Evolutionary conservation across 179 eudicot species (phyloP), one percentile per base, ranked within the genome.

Genomic region (Patellifolia procumbens): DNA sequence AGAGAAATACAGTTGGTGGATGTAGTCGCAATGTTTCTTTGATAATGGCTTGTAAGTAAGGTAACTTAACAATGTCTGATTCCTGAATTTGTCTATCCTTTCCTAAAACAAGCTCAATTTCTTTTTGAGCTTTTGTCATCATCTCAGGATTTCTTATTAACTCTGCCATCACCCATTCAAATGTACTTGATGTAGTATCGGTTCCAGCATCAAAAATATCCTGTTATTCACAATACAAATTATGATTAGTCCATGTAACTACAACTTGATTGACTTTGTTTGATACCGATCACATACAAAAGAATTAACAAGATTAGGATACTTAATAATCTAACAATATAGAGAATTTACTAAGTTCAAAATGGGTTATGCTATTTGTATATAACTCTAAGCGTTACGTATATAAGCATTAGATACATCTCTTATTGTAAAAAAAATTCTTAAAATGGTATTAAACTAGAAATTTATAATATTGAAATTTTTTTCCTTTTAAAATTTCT

Each of bases 181-280:
- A 72, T 12, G 84, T 81, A 37, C 84, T 81, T 0, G 84, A 76
- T 2, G 77, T 74, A 5, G 84, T 81, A 46, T 81, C 84, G 0
- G 84, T 81, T 35, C 81, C 81, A 3, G 79, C 81, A 55, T 81
- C 80, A 51, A 81, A 78, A n/a, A 81, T 81, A 24, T 81, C 84
- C 79, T 81, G 12, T 17, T 20, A 53, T 24, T 1, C 15, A 28
- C 8, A 59, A 28, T 8, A 28, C 8, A 59, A 28, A 37, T 37
- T 7, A 16, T 39, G 4, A 19, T 20, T 67, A 67, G 28, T 39
- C 2, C 3, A 37, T 29, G 0, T 8, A 60, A 60, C 37, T 15
- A 3, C 17, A 28, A 29, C 35, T 13, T 28, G 4, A 22, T 59
- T 16, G 17, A 2, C 15, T 20, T 15, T 19, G 24, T 16, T 51